Evolutionary conservation across 805 yeast species (phyloP).

Genomic region (Wickerhamomyces queroliae): DNA sequence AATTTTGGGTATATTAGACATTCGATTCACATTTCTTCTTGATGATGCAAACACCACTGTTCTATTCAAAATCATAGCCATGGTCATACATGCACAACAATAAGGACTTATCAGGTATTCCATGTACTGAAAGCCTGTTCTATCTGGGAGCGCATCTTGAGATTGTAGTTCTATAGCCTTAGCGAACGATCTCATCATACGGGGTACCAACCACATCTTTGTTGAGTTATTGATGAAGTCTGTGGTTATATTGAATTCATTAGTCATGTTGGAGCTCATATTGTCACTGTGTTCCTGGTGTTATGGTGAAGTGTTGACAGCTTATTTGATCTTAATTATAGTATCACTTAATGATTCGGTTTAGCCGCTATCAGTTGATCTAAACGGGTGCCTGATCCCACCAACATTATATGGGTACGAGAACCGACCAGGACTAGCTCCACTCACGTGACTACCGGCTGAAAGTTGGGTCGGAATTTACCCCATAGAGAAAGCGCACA

Average conservation of each 20-base stretch:
- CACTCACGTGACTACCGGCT: too few relatives aligned
- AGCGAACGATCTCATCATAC: slow-evolving; percentile 13
- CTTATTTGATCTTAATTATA: too few relatives aligned
- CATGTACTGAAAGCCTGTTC: slow-evolving; percentile 10
- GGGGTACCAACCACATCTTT: neutral
- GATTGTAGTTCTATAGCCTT: slow-evolving; percentile 20
- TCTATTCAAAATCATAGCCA: slow-evolving; percentile 53
- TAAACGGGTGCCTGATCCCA: too few relatives aligned
- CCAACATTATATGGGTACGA: too few relatives aligned
- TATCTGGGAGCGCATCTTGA: slow-evolving; percentile 1
- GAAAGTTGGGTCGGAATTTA: too few relatives aligned
- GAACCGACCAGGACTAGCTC: too few relatives aligned
- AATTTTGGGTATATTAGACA: slow-evolving; percentile 21
- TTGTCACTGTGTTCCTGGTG: too few relatives aligned
- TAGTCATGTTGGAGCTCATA: neutral
- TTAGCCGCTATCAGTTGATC: too few relatives aligned
- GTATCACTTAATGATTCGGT: too few relatives aligned
- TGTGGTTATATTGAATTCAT: neutral
- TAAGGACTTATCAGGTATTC: slow-evolving; percentile 44
- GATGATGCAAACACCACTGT: slow-evolving; percentile 53
- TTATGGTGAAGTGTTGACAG: too few relatives aligned
- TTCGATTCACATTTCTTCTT: slow-evolving; percentile 27
- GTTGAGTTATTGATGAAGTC: neutral
- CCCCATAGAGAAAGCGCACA: too few relatives aligned
- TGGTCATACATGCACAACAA: slow-evolving; percentile 48